phyloP scores from a whole-genome alignment of 345 rosid genomes.

The Psidium friedrichsthalianum region DNA sequence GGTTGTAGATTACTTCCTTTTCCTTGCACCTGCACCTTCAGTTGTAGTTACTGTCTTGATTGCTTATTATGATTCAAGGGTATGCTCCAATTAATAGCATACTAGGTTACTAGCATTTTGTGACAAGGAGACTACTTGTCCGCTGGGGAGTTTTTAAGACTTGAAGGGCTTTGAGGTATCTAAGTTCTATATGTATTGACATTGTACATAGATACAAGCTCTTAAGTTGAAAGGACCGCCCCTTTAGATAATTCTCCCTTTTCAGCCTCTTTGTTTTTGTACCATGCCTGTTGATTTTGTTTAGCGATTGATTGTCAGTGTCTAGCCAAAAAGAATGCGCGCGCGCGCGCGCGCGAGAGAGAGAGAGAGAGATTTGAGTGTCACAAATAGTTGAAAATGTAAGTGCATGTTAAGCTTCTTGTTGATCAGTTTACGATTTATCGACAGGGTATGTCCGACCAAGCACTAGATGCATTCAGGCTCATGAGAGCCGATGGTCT shows the following conservation, averaged over 20 bases:
- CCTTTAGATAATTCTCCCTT: neutral
- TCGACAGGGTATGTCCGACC: constrained; percentile 87
- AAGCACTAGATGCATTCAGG: constrained; percentile 80
- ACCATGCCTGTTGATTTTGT: neutral
- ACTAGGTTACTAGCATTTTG: neutral
- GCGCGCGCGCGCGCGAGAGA: neutral
- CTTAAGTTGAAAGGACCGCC: neutral
- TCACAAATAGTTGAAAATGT: neutral
- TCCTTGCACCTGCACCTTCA: neutral
- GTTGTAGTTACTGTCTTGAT: neutral
- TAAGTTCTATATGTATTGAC: neutral
- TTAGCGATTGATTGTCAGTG: neutral
- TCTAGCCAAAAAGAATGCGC: neutral
- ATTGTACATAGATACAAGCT: neutral
- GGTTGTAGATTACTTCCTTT: neutral
- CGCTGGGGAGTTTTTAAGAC: neutral
- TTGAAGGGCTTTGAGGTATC: neutral
- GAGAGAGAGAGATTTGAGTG: neutral
- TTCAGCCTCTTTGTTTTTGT: neutral
- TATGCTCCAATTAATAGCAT: neutral
- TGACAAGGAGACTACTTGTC: neutral
- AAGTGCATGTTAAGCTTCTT: neutral
- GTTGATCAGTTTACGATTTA: neutral
- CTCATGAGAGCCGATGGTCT: constrained; percentile 84
- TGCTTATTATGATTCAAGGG: neutral